Conservation (phyloP, 441 rosid genomes). For the Corymbia calophylla region DNA sequence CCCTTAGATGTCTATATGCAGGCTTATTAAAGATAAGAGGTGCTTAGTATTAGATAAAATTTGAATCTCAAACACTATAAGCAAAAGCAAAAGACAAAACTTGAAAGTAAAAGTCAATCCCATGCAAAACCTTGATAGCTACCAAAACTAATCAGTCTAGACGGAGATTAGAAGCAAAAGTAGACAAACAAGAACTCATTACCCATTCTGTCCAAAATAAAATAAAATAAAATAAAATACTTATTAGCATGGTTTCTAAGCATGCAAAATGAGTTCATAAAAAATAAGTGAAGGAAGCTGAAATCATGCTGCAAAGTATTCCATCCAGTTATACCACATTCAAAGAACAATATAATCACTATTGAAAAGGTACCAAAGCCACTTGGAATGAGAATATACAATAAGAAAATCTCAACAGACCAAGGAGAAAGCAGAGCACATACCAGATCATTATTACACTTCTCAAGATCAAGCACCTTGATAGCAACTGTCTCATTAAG, state of each 20-base stretch:
- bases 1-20: not conserved
- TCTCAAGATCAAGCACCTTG: constrained; percentile 95
- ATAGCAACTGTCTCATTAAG: constrained; percentile 85
- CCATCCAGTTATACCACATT: not conserved
- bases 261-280: not conserved
- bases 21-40: not conserved
- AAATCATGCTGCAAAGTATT: not conserved
- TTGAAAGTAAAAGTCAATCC: not conserved
- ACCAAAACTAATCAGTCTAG: not conserved
- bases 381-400: not conserved
- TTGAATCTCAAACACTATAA: not conserved
- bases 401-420: not conserved
- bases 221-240: not conserved
- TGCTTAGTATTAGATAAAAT: not conserved
- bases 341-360: not conserved
- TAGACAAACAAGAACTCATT: not conserved
- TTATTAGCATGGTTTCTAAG: not conserved
- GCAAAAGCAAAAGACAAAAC: not conserved
- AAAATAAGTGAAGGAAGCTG: not conserved
- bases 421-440: constrained; percentile 13
- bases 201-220: not conserved
- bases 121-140: not conserved
- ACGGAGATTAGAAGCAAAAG: not conserved
- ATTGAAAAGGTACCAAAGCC: not conserved
- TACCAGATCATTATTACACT: constrained; percentile 94